These are phyloP conservation scores for Pisolithus microcarpus DNA, from an alignment of 768 basidiomycete genomes.

Conservation along the genomic window DNA sequence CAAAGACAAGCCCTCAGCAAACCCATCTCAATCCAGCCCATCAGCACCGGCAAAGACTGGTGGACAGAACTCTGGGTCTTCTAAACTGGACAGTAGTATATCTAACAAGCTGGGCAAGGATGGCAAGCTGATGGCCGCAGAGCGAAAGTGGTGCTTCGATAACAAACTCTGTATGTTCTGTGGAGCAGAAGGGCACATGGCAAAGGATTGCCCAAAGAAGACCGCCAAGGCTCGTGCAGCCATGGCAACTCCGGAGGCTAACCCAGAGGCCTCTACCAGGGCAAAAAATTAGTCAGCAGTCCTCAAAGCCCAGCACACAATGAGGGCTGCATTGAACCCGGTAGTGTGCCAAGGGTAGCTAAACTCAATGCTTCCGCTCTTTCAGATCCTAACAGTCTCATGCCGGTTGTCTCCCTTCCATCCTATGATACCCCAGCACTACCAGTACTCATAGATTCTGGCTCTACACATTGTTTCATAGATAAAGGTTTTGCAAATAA, in stretches of 20 bases:
- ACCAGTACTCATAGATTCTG: no score
- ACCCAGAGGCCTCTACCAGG: background rate
- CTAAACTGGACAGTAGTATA: no score
- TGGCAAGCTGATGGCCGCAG: background rate
- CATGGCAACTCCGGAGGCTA: background rate
- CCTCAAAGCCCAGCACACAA: background rate
- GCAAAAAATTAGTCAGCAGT: constrained; percentile 4
- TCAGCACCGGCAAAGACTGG: no score
- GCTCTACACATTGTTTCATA: no score
- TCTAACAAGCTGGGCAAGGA: background rate
- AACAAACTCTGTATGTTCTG: constrained; percentile 7
- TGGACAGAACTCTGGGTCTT: no score
- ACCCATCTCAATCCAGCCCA: background rate
- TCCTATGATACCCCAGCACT: no score
- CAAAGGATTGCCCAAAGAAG: background rate
- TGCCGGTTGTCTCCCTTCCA: no score
- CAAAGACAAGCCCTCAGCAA: no score
- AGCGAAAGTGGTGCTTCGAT: background rate
- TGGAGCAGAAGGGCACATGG: background rate
- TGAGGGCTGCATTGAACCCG: background rate
- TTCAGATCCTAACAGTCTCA: no score
- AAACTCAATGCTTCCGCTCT: constrained; percentile 1
- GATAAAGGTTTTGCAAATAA: no score
- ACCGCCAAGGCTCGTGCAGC: background rate
- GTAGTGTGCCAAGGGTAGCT: background rate